Percentiles rank a stretch among this genome's conserved stretches.
Conservation (phyloP, 1,284 basidiomycete genomes). For the Boletellus deceptivus region DNA sequence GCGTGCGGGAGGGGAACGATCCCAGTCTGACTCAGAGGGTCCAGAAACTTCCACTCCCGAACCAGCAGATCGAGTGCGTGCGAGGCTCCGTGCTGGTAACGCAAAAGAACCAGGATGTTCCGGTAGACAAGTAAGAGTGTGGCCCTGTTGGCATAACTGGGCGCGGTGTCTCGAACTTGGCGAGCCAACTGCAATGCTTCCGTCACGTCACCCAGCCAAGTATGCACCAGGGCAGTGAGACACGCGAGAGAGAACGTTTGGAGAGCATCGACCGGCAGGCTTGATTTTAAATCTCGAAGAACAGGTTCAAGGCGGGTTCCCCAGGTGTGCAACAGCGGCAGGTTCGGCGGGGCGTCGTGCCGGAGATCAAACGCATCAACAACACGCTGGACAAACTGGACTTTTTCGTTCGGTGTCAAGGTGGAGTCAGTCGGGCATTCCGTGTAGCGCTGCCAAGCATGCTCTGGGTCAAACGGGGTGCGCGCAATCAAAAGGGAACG, state of each 20-base stretch:
- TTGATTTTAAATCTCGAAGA: slow-evolving; percentile 31
- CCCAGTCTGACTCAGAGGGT: slow-evolving; percentile 27
- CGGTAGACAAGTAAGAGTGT: slow-evolving; percentile 38
- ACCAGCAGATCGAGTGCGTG: slow-evolving; percentile 46
- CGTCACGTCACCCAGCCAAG: slow-evolving; percentile 37
- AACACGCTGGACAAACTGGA: slow-evolving; percentile 37
- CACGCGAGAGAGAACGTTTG: slow-evolving; percentile 28
- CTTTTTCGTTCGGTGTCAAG: slow-evolving; percentile 23
- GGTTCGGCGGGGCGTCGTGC: slow-evolving; percentile 21
- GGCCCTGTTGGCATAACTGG: slow-evolving; percentile 17
- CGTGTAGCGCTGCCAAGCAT: slow-evolving; percentile 38
- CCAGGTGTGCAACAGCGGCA: slow-evolving; percentile 35
- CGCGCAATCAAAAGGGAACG: slow-evolving; percentile 20
- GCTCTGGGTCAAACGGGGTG: slow-evolving; percentile 35
- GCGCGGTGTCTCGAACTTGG: slow-evolving; percentile 19
- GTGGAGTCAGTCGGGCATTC: slow-evolving; percentile 7
- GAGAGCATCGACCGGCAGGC: slow-evolving; percentile 13
- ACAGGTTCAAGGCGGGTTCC: slow-evolving; percentile 37
- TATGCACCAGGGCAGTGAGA: slow-evolving; percentile 34
- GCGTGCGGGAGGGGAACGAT: slow-evolving; percentile 11
- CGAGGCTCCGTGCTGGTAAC: slow-evolving; percentile 35
- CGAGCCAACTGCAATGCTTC: slow-evolving; percentile 33
- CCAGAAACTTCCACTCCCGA: slow-evolving; percentile 42
- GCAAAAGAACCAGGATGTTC: slow-evolving; percentile 40
- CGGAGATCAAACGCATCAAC: slow-evolving; percentile 28